Evolutionary conservation across 331 rosid genomes (phyloP).

Genomic region (Malus hybrid): DNA sequence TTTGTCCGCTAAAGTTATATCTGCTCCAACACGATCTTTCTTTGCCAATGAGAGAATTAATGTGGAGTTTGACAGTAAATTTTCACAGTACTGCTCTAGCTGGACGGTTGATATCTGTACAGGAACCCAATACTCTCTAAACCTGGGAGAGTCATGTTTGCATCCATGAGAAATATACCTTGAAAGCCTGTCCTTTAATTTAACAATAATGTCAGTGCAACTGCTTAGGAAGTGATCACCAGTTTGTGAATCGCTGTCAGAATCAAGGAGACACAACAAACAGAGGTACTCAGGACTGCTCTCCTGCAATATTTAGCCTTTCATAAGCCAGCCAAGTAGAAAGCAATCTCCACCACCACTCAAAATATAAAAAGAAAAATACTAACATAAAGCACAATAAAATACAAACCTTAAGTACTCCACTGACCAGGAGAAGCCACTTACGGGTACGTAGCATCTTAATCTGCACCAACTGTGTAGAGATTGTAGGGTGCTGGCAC

Average conservation of each 20-base stretch:
- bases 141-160: constrained; percentile 45
- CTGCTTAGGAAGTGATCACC: constrained; percentile 17
- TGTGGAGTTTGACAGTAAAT: constrained; percentile 54
- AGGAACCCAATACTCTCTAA: constrained; percentile 94
- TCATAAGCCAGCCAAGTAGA: constrained; percentile 11
- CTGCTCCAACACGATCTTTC: constrained; percentile 39
- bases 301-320: constrained; percentile 51
- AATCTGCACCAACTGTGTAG: constrained; percentile 29
- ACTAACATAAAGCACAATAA: constrained; percentile 10
- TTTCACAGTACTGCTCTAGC: constrained; percentile 83
- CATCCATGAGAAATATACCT: constrained; percentile 40
- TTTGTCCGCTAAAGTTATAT: neutral
- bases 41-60: constrained; percentile 48
- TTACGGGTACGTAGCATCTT: constrained; percentile 36
- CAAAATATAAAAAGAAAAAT: neutral
- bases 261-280: constrained; percentile 45
- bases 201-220: constrained; percentile 33
- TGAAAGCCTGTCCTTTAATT: constrained; percentile 50
- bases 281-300: constrained; percentile 33
- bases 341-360: neutral
- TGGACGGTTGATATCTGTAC: constrained; percentile 65
- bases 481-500: constrained; percentile 34
- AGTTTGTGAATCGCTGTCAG: constrained; percentile 11
- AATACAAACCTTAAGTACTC: constrained; percentile 51
- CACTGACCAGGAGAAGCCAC: constrained; percentile 44